phyloP scores from a whole-genome alignment of 345 rosid species.

The Lagerstroemia speciosa region DNA sequence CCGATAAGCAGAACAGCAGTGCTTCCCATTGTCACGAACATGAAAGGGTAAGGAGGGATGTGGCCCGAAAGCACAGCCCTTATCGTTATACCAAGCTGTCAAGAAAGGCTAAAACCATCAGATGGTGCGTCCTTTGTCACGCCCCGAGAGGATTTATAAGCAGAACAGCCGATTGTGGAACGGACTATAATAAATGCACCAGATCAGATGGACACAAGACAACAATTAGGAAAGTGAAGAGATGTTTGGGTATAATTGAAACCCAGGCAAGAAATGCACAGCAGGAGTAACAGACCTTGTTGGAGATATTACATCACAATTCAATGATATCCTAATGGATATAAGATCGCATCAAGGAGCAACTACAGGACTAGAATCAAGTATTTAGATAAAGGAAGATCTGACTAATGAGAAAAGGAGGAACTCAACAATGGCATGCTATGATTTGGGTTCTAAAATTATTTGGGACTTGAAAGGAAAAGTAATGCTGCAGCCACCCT shows the following conservation, averaged over 20 bases:
- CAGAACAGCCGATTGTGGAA: not conserved
- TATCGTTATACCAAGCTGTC: slow-evolving; percentile 16
- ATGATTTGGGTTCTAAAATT: not conserved
- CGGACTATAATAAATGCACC: not conserved
- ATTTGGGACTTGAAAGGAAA: not conserved
- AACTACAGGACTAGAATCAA: too few relatives aligned
- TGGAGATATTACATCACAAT: too few relatives aligned
- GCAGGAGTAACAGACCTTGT: too few relatives aligned
- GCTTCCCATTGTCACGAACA: slow-evolving; percentile 21
- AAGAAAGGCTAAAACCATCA: not conserved
- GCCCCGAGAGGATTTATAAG: not conserved
- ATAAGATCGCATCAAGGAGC: too few relatives aligned
- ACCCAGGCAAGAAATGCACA: not conserved
- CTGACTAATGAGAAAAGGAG: too few relatives aligned
- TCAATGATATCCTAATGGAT: too few relatives aligned
- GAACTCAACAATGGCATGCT: too few relatives aligned
- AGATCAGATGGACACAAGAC: not conserved
- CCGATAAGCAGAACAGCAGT: slow-evolving; percentile 17
- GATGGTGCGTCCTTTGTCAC: not conserved
- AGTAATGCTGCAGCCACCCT: too few relatives aligned
- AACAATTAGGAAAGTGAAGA: not conserved
- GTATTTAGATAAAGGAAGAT: too few relatives aligned
- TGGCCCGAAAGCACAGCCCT: slow-evolving; percentile 14
- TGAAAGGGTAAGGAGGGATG: slow-evolving; percentile 14
- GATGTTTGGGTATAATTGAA: not conserved